Base-by-base conservation (phyloP, 805 yeast species). In the baker's yeast (Saccharomyces cerevisiae) region DNA sequence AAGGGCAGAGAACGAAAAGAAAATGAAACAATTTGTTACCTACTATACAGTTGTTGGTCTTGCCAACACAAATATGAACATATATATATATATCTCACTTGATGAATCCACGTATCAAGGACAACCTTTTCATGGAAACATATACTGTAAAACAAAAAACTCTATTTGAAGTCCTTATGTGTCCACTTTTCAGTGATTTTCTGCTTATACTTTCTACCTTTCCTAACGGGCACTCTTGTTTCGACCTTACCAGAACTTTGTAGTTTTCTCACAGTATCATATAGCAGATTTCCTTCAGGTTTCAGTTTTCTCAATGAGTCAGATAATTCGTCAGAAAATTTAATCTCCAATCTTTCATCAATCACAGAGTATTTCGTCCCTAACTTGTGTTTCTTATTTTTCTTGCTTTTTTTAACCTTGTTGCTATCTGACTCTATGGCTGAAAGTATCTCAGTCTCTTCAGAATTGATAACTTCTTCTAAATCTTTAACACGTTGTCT, bases 151-250 rank as follows among this genome's bases (percentile, higher is more conserved):
- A 17, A 49, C 41, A 41, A 17, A 3, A 17, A 1, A 50, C 64
- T 75, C 64, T 75, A 85, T 72, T 85, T 84, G 66, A 87, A 88
- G 72, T 92, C 96, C 74, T 92, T 92, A 73, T 87, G 88, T 32
- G 91, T 80, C 95, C 96, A 89, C 73, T 91, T 92, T 70, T 92
- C 97, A 30, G 96, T 87, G 57, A 86, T 72, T 76, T 86, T 89
- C 55, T 79, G 85, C 61, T 82, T 77, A 65, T 84, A 85, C 68
- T 81, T 84, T 67, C 85, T 80, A 69, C 81, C 82, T 60, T 76
- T 77, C 55, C 80, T 82, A 43, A 65, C 60, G 11, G 85, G 88
- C 41, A 84, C 79, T 72, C 97, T 82, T 5, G 96, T 77, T 71
- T 92, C 99, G 53, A 94, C 77, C 66, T 85, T 81, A 61, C 99